Conservation (phyloP, 495 filamentous ascomycete genomes). For the Pseudomonodictys pantanalensis region DNA sequence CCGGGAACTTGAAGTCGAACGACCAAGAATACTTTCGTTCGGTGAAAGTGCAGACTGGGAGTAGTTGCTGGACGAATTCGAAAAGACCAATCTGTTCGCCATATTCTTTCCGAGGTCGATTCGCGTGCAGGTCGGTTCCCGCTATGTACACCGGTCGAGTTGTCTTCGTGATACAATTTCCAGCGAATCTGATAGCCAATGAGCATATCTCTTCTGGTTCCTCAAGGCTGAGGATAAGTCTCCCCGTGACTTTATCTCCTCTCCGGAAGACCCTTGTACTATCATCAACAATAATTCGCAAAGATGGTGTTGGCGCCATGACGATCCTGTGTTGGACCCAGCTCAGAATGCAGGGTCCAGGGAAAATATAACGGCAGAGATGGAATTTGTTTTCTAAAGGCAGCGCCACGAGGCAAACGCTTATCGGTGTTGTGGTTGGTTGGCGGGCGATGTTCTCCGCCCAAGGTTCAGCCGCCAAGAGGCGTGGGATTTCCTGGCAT, state of each 20-base stretch:
- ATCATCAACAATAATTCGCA: conserved; percentile 28
- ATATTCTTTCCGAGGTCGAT: conserved; percentile 1
- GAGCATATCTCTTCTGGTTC: conserved; percentile 16
- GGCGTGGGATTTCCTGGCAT: conserved; percentile 21
- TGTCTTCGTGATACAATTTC: conserved; percentile 26
- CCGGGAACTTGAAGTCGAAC: conserved; percentile 32
- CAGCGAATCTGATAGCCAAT: conserved; percentile 24
- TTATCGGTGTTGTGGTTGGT: conserved; percentile 18
- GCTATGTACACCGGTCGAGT: conserved; percentile 20
- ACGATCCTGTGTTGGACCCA: not conserved
- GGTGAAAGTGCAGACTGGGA: conserved; percentile 6
- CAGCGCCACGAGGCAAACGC: not conserved
- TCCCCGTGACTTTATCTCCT: conserved; percentile 29
- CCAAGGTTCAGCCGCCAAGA: conserved; percentile 16
- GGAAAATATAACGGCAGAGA: conserved; percentile 1
- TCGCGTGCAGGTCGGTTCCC: conserved; percentile 13
- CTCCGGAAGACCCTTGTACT: conserved; percentile 9
- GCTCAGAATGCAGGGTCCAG: conserved; percentile 14
- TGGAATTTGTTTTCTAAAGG: not conserved
- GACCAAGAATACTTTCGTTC: conserved; percentile 22
- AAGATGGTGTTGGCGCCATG: conserved; percentile 7
- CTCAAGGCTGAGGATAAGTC: conserved; percentile 14
- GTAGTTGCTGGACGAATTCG: conserved; percentile 12
- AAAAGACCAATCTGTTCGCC: conserved; percentile 16
- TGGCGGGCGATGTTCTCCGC: conserved; percentile 30